Conservation (phyloP, 2,329 filamentous ascomycete genomes). For the Neopestalotiopsis rosae region DNA sequence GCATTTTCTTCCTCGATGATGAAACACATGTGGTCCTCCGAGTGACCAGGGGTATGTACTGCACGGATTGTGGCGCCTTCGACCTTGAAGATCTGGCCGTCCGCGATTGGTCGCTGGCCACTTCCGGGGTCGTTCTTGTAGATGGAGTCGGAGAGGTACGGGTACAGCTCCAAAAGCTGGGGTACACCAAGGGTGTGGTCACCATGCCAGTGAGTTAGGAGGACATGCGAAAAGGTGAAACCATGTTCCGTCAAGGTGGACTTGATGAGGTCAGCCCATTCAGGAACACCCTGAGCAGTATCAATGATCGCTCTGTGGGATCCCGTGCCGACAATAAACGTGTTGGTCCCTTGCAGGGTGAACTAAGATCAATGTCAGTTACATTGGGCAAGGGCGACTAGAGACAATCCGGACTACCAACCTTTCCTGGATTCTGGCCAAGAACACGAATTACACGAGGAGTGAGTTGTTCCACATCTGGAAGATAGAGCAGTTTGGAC, state of each 20-base stretch:
- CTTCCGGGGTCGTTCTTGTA: conserved; percentile 67
- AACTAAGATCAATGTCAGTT: conserved; percentile 43
- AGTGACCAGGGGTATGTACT: conserved; percentile 65
- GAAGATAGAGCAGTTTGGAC: conserved; percentile 39
- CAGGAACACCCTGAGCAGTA: conserved; percentile 69
- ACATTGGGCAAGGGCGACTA: no score
- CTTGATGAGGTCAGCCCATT: conserved; percentile 55
- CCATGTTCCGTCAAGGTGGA: conserved; percentile 33
- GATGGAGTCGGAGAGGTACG: conserved; percentile 58
- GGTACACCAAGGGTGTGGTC: conserved; percentile 82
- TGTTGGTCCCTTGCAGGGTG: conserved; percentile 71
- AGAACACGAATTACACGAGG: conserved; percentile 48
- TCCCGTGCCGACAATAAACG: conserved; percentile 75
- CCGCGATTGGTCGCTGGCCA: conserved; percentile 56
- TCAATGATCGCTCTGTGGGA: conserved; percentile 70
- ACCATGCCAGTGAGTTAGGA: conserved; percentile 90
- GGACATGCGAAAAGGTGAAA: conserved; percentile 52
- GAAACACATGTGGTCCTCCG: conserved; percentile 80
- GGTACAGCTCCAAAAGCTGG: conserved; percentile 68
- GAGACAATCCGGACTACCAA: conserved; percentile 22
- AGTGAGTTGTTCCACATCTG: conserved; percentile 47
- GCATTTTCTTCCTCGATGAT: conserved; percentile 77
- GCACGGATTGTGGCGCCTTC: conserved; percentile 42
- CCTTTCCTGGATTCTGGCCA: conserved; percentile 49
- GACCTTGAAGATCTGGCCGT: conserved; percentile 55